Evolutionary conservation across 2,329 filamentous ascomycete species (phyloP).

Genomic region (Fusarium albosuccineum): DNA sequence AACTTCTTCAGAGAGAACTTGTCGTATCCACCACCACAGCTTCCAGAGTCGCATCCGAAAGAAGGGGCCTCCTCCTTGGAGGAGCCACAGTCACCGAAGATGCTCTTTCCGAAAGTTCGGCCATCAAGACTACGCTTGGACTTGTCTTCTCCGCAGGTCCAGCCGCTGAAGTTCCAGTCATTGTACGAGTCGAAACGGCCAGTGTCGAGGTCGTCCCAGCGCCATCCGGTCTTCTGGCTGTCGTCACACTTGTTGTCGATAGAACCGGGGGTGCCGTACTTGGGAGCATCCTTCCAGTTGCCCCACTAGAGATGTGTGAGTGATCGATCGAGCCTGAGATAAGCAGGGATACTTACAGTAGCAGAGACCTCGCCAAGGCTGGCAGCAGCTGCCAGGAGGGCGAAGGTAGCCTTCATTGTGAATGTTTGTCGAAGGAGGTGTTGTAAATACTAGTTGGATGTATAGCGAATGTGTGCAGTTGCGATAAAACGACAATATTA

Average conservation of each 20-base stretch:
- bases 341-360: slow-evolving; percentile 52
- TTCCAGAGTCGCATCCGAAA: slow-evolving; percentile 61
- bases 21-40: slow-evolving; percentile 50
- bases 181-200: slow-evolving; percentile 76
- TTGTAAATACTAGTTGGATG: slow-evolving; percentile 36
- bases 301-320: slow-evolving; percentile 36
- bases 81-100: slow-evolving; percentile 66
- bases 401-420: slow-evolving; percentile 66
- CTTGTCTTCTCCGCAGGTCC: slow-evolving; percentile 72
- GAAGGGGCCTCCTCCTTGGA: slow-evolving; percentile 65
- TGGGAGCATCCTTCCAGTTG: slow-evolving; percentile 49
- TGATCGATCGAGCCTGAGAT: not conserved
- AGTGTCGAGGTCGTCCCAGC: slow-evolving; percentile 73
- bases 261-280: slow-evolving; percentile 78
- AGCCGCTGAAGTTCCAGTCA: slow-evolving; percentile 81
- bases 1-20: slow-evolving; percentile 83
- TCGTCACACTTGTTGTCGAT: slow-evolving; percentile 81
- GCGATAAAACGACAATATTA: slow-evolving; percentile 47
- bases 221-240: slow-evolving; percentile 77
- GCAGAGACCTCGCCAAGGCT: slow-evolving; percentile 64
- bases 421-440: slow-evolving; percentile 26
- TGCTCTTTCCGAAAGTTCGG: slow-evolving; percentile 70
- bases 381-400: slow-evolving; percentile 65
- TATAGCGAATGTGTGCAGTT: slow-evolving; percentile 41
- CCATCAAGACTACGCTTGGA: slow-evolving; percentile 70